Evolutionary conservation across 2,329 filamentous ascomycete species (phyloP), one percentile per base, ranked within the genome.

Genomic region (Westerdykella aurantiaca): DNA sequence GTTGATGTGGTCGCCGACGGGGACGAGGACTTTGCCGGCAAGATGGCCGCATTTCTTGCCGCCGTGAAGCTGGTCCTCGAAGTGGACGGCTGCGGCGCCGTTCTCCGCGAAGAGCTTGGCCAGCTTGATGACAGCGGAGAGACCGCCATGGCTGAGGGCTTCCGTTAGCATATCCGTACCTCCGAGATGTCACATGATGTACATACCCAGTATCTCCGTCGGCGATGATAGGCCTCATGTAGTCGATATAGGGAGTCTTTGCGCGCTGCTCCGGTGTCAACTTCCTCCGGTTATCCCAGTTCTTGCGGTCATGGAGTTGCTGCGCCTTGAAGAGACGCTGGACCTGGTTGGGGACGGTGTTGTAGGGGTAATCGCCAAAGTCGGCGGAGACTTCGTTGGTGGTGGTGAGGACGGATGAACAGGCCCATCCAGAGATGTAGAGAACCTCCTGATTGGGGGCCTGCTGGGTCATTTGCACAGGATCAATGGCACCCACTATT

Each of bases 391-490:
- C 93, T 68, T 98, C 93, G 72, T 98, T 97, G 31, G 93, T 97
- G 9, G 83, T 84, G 4, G 91, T 97, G 37, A 98, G 75, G 16
- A 95, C 81, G 0, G 89, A 91, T 0, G 91, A 97, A 71, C 93
- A 97, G 5, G 93, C 93, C 93, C 93, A 98, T 49, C 93, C 93
- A 0, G 90, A 96, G 50, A 98, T 77, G 70, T 98, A 98, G 37
- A 98, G 78, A 14, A 96, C 86, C 67, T 98, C 91, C 66, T 97
- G 93, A 71, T 97, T 87, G 5, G 87, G 81, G 13, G 93, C 93
- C 73, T 97, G 93, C 69, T 98, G 93, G 39, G 93, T 95, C 93
- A 98, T 97, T 72, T 98, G 93, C 10, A 97, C 83, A n/a, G 93
- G 93, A 64, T 98, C 93, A 69, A 98, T 94, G 47, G 90, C 93